A percentile compares a stretch with the other conserved stretches of the same genome.
These are phyloP conservation scores for Colletotrichum paranaense DNA, from an alignment of 2,329 filamentous ascomycete genomes.

Conservation along the genomic window DNA sequence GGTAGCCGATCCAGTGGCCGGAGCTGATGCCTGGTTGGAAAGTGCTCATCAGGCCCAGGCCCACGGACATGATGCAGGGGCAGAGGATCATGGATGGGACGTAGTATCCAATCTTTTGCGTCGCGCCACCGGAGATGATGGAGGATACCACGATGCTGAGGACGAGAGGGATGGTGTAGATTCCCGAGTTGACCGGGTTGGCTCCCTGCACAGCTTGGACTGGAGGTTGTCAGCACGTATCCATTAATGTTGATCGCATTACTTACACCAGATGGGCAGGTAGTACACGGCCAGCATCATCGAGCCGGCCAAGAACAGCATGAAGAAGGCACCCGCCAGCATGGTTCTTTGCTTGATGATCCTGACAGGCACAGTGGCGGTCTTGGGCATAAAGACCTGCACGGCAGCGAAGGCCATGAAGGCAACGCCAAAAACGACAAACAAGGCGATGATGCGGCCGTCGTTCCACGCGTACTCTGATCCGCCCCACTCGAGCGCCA, in stretches of 20 bases:
- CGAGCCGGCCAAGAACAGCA: constrained; percentile 58
- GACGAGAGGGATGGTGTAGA: constrained; percentile 68
- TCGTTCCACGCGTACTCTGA: constrained; percentile 62
- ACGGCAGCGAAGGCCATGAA: constrained; percentile 60
- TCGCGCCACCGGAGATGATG: constrained; percentile 58
- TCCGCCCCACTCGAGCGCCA: constrained; percentile 74
- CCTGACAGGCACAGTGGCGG: constrained; percentile 66
- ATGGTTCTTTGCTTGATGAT: constrained; percentile 68
- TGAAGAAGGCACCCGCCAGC: constrained; percentile 56
- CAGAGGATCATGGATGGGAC: constrained; percentile 66
- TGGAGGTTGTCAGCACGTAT: constrained; percentile 38
- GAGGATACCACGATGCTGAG: constrained; percentile 65
- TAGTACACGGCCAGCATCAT: constrained; percentile 68
- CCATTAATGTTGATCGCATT: not conserved
- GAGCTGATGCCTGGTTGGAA: constrained; percentile 58
- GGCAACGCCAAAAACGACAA: constrained; percentile 61
- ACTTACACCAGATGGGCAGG: constrained; percentile 66
- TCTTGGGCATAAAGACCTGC: constrained; percentile 64
- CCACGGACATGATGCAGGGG: constrained; percentile 61
- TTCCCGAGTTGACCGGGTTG: constrained; percentile 64
- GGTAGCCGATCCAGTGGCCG: constrained; percentile 68
- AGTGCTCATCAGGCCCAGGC: constrained; percentile 68
- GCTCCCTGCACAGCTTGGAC: constrained; percentile 68
- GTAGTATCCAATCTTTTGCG: constrained; percentile 69
- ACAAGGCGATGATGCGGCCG: constrained; percentile 64